Base-by-base conservation (phyloP, 495 filamentous ascomycete genomes). In the Mycothermus thermophilus region DNA sequence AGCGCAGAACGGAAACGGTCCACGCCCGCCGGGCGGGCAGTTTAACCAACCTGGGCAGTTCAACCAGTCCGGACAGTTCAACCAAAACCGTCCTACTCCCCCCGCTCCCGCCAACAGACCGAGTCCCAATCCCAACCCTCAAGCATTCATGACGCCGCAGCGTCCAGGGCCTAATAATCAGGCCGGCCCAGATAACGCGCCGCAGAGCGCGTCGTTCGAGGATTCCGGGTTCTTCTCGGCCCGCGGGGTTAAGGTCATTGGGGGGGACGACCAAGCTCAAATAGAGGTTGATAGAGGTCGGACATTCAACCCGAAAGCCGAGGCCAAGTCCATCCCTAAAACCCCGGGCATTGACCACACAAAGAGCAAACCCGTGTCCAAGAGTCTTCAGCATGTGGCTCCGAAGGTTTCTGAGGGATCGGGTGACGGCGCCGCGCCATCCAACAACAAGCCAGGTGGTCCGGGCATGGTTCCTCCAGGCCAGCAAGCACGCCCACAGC, bases 311-410 rank as follows among this genome's bases (percentile, higher is more conserved):
- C 84, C 84, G 3, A 72, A 78, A 36, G 67, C 75, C 4, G 84
- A 93, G 43, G 86, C 80, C 41, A 83, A 86, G 0, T 85, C 83
- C 0, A 88, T 93, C 39, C 77, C 82, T 20, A 85, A 88, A 48
- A 93, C 87, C 3, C 77, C 80, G 0, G 86, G 86, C n/a, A 68
- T 95, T 30, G 84, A 93, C 43, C 82, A 90, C 44, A 74, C 61
- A 17, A 78, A 73, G 35, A 80, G 73, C 18, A 72, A 74, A 23
- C 78, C 82, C 0, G 62, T 92, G 0, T 63, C 59, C 3, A 70
- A 57, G 30, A 57, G 51, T 13, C 51, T 58, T 3, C 44, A 70
- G 33, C 60, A 63, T 18, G 58, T 62, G 0, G 43, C 59, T 0
- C 54, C 58, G 7, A 48, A 25, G 22, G n/a, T n/a, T 55, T 30